These are phyloP conservation scores for Cylindrodendrum hubeiense DNA, from an alignment of 2,329 filamentous ascomycete species.

Conservation along the genomic window DNA sequence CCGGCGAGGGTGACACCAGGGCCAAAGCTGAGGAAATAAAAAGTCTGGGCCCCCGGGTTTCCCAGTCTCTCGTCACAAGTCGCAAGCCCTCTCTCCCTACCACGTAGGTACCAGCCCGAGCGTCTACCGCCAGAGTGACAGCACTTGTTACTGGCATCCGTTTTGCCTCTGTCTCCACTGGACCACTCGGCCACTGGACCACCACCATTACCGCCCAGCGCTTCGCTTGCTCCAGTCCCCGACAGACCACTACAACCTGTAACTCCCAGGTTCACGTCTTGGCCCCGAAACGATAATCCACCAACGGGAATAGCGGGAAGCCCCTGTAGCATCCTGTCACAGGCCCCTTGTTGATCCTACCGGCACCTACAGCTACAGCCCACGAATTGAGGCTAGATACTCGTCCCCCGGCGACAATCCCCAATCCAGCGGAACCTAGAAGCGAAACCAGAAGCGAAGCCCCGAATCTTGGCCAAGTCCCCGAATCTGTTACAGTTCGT, in stretches of 20 bases:
- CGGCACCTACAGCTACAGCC: no score
- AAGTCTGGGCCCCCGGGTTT: neutral
- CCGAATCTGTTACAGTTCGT: neutral
- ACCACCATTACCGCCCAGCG: neutral
- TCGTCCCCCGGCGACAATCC: neutral
- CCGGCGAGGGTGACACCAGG: neutral
- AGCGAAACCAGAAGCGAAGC: neutral
- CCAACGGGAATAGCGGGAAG: constrained; percentile 20
- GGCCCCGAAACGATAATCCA: constrained; percentile 7
- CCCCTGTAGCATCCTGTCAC: constrained; percentile 18
- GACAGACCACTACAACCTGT: neutral
- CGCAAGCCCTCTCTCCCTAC: no score
- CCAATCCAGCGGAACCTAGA: neutral
- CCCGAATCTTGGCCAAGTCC: constrained; percentile 3
- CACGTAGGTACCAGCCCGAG: no score
- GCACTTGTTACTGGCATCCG: neutral
- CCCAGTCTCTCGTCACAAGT: no score
- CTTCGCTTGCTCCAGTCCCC: neutral
- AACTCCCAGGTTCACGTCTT: neutral
- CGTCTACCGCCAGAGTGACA: neutral
- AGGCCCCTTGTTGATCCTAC: constrained; percentile 13
- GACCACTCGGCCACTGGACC: neutral
- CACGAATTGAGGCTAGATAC: neutral
- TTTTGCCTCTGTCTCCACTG: no score
- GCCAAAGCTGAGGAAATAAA: neutral